Base-by-base conservation (phyloP, 2,329 filamentous ascomycete species). In the Stemphylium beticola region DNA sequence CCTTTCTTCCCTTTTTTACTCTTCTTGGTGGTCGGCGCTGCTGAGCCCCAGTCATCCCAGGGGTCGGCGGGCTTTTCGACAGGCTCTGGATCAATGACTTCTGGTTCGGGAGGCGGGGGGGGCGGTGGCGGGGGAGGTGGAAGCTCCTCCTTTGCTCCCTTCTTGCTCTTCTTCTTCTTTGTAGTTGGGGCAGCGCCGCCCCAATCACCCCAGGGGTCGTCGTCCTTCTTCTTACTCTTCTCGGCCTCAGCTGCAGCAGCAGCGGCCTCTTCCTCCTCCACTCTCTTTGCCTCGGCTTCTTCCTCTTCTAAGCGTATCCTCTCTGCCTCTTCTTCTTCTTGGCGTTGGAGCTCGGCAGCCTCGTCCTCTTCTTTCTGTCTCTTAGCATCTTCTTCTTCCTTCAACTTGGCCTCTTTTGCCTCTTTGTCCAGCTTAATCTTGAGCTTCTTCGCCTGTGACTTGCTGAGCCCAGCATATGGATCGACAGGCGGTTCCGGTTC, bases 351-450 rank as follows among this genome's bases (percentile, higher is more conserved):
- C 44, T 68, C 67, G 20, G 63, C 62, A 7, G 58, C 63, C 31
- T 66, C 61, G 20, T 65, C 64, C 33, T 68, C 65, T 29, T 65
- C 58, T 38, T 60, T 60, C 33, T 55, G 54, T 24, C 56, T 60
- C 41, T 60, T 59, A 9, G 64, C 53, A 38, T 60, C 62, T 44
- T 61, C 59, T 22, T 50, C 50, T 33, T 63, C 60, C 29, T 68
- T 71, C 32, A 41, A 20, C 15, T 55, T 55, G 6, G 52, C 52
- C 3, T 53, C 74, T 36, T 67, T 66, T 9, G 52, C 52, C 2
- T 53, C 74, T 36, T 65, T 66, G 33, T 67, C 72, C 65, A 78
- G 76, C 54, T 76, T 78, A 61, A 62, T 61, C 47, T 67, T 62
- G 18, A 70, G 61, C 60, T 65, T 71, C 58, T 69, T 72, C 48